Evolutionary conservation across 2,329 filamentous ascomycete genomes (phyloP), one percentile per base, ranked within the genome.

Genomic region (Pseudophaeomoniella oleicola): DNA sequence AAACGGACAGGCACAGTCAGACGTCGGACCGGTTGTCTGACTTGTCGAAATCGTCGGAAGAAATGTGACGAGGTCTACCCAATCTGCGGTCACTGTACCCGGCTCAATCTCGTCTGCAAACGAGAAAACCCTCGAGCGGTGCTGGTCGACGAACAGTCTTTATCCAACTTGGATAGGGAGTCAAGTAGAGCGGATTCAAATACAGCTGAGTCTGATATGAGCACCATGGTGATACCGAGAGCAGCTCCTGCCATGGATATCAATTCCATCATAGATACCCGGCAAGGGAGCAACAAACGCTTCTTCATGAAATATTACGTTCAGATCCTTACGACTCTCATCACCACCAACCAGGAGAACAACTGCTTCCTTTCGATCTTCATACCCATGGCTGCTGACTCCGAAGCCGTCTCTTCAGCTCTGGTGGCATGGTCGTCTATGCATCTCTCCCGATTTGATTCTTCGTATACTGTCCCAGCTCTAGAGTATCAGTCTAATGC

Each of bases 41-140:
- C 35, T 16, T 37, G 35, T 32, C 35, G 35, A 12, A 37, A 31
- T 19, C 10, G 35, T n/a, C 35, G 30, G n/a, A 15, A 30, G n/a
- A 37, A 37, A 16, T 37, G 35, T 16, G 30, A 37, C 27, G 35
- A 37, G 27, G 22, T 14, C n/a, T 30, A 37, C 13, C 35, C 35
- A 4, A 32, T 37, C 12, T 37, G 35, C 13, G 35, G 35, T 11
- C 35, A 19, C 12, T 37, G 35, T 31, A 27, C 19, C 4, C 19
- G 35, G 18, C 27, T 19, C n/a, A 37, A 37, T 16, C 35, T 30
- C 9, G 5, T 29, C 17, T 37, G 35, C 15, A 15, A 30, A 9
- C 18, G 30, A 12, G 35, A 19, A 32, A 29, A 30, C 19, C 35
- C 35, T 5, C 11, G 22, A n/a, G 6, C 22, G 6, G 22, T 27